Base-by-base conservation (phyloP, 73 alveolate genomes). In the Loxodes magnus region DNA sequence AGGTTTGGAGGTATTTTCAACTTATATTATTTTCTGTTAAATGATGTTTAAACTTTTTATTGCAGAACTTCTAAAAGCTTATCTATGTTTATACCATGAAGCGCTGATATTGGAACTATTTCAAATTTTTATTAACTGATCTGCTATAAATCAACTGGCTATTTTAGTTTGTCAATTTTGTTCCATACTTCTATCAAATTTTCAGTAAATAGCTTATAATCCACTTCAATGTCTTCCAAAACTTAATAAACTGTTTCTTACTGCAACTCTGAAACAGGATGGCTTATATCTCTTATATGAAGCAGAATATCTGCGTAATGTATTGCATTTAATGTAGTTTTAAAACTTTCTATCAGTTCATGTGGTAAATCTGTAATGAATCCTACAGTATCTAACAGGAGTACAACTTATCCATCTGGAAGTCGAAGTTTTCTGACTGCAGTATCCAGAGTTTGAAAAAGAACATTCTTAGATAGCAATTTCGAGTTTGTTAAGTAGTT, bases 151-250 rank as follows among this genome's bases (percentile, higher is more conserved):
- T 62, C 57, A 5, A 62, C 26, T 4, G 51, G 43, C 2, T 50
- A 42, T 19, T 57, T 51, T 9, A 82, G 35, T 12, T 76, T 51
- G 65, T 85, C 96, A 5, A 76, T 55, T 43, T 85, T 85, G 61
- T 85, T 85, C 96, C 96, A 85, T 0, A 85, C 88, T 64, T 85
- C 96, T 29, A 85, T 35, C 64, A 79, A 84, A 20, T 64, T 71
- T 16, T 51, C 59, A 2, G 33, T 39, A 37, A 80, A 41, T 30
- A 67, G 44, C 5, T 61, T 63, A 22, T 63, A 69, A 20, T 64
- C 50, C n/a, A 74, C 64, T 10, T 85, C 88, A 4, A 85, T 52
- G 28, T 85, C 84, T 17, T 75, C 41, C 3, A 85, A 56, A 1
- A 85, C 93, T 14, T 62, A 64, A 0, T 80, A 31, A 12, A 85